Evolutionary conservation across 768 basidiomycete genomes (phyloP).

Genomic region (Dictyophora rubrovolvata): DNA sequence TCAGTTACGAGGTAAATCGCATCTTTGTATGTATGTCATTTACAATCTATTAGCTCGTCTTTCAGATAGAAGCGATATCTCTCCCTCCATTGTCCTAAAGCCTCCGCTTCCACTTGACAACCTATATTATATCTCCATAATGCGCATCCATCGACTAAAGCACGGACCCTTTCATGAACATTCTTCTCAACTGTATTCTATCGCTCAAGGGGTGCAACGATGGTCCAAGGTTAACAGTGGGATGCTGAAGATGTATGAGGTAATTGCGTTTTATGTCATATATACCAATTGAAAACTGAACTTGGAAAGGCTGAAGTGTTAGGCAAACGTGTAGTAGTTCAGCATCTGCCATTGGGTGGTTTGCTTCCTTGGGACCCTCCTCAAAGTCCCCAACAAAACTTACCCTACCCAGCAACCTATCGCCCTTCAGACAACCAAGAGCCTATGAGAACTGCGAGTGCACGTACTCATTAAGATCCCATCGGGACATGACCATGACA

Average conservation of each 20-base stretch:
- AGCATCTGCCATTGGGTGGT: slow-evolving; percentile 83
- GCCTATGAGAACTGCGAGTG: not conserved
- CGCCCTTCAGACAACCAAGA: not conserved
- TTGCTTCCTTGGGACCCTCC: slow-evolving; percentile 53
- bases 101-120: slow-evolving; percentile 54
- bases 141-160: slow-evolving; percentile 72
- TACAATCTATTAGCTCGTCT: slow-evolving; percentile 8
- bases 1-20: slow-evolving; percentile 60
- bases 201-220: slow-evolving; percentile 78
- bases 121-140: slow-evolving; percentile 71
- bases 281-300: not conserved
- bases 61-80: slow-evolving; percentile 51
- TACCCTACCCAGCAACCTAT: not conserved
- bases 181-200: slow-evolving; percentile 79
- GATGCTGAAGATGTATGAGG: slow-evolving; percentile 93
- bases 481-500: no score
- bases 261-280: slow-evolving; percentile 21
- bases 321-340: slow-evolving; percentile 91
- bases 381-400: not conserved
- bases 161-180: slow-evolving; percentile 86
- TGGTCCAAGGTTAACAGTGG: slow-evolving; percentile 90
- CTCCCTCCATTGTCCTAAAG: slow-evolving; percentile 54
- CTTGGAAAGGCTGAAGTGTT: slow-evolving; percentile 70
- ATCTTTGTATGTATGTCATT: not conserved
- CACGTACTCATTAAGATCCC: no score